Evolutionary conservation across 495 filamentous ascomycete genomes (phyloP), one percentile per base, ranked within the genome.

Genomic region (Friedmanniomyces endolithicus): DNA sequence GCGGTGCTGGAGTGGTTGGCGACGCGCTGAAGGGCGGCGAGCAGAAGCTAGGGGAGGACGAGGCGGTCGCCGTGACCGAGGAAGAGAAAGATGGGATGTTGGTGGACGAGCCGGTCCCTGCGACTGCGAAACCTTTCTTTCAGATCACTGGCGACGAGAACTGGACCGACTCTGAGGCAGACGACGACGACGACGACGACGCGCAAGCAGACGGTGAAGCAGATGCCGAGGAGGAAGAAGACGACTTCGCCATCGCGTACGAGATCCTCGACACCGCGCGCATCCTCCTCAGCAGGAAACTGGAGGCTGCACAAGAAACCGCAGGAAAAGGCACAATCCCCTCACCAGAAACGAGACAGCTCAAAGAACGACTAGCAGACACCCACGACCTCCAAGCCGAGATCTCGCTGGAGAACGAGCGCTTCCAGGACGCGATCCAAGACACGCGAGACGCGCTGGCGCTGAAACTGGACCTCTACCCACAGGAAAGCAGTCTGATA

Each of bases 121-220:
- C 65, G 39, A 78, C 2, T 23, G 24, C 19, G 1, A 90, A 88
- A 67, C 78, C 87, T 0, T 79, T 85, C 48, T 96, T 98, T 67
- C 86, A 92, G 57, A 94, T 97, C 62, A 86, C 82, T 0, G 94
- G 94, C 41, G 92, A 96, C 60, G 90, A 95, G 68, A 89, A 94
- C 63, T 95, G 85, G 70, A 87, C 87, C 34, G 79, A 81, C 47
- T 78, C 75, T 1, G 84, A 88, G 46, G 83, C 83, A 1, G 86
- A 88, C 23, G 83, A 82, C 0, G 88, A 89, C 25, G 85, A 82
- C 27, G 78, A 74, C 2, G 62, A 57, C 14, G 74, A 65, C 29
- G 69, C 27, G 11, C 63, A 62, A 6, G 66, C 51, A 47, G 63
- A 58, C 24, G 67, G 39, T 4, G 65, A 52, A 19, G 63, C n/a